Percentiles rank a stretch among this genome's conserved stretches.
These are phyloP conservation scores for Colletotrichum noveboracense DNA, from an alignment of 2,329 filamentous ascomycete species.

Conservation along the genomic window DNA sequence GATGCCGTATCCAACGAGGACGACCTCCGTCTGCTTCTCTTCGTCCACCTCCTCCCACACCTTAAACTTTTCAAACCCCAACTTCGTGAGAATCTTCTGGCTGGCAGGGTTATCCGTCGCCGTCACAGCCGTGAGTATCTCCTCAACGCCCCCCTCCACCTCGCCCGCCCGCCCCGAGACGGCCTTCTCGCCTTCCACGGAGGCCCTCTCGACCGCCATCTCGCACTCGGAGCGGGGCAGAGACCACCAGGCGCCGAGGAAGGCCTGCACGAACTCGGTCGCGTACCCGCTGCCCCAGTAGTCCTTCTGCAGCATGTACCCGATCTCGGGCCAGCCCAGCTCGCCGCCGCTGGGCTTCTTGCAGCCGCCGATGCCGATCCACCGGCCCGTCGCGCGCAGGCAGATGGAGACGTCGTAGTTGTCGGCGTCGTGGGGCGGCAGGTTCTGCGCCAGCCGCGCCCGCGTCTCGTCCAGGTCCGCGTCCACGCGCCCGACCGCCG, in stretches of 20 bases:
- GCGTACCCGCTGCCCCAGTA: slow-evolving; percentile 62
- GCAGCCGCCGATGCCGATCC: slow-evolving; percentile 57
- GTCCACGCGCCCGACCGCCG: slow-evolving; percentile 47
- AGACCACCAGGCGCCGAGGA: slow-evolving; percentile 50
- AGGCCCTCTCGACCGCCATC: slow-evolving; percentile 45
- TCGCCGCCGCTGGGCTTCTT: slow-evolving; percentile 39
- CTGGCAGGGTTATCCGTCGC: slow-evolving; percentile 57
- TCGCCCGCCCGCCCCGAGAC: slow-evolving; percentile 26
- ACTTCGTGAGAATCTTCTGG: slow-evolving; percentile 60
- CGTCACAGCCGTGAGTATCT: slow-evolving; percentile 52
- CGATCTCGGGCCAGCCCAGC: slow-evolving; percentile 62
- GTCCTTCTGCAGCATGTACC: slow-evolving; percentile 60
- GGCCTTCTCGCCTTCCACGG: slow-evolving; percentile 28
- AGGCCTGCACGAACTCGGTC: slow-evolving; percentile 59
- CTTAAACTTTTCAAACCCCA: slow-evolving; percentile 56
- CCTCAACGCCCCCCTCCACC: slow-evolving; percentile 24
- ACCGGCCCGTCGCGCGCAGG: slow-evolving; percentile 48
- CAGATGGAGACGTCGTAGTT: slow-evolving; percentile 64
- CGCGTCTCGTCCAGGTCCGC: slow-evolving; percentile 47
- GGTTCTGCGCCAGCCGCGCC: slow-evolving; percentile 39
- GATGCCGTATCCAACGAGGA: slow-evolving; percentile 2
- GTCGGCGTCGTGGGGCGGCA: slow-evolving; percentile 54
- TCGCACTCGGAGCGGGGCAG: slow-evolving; percentile 52
- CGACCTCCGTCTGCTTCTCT: not conserved
- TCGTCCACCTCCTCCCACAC: slow-evolving; percentile 37